Evolutionary conservation across 441 rosid species (phyloP).

Genomic region (Populus hybrid): DNA sequence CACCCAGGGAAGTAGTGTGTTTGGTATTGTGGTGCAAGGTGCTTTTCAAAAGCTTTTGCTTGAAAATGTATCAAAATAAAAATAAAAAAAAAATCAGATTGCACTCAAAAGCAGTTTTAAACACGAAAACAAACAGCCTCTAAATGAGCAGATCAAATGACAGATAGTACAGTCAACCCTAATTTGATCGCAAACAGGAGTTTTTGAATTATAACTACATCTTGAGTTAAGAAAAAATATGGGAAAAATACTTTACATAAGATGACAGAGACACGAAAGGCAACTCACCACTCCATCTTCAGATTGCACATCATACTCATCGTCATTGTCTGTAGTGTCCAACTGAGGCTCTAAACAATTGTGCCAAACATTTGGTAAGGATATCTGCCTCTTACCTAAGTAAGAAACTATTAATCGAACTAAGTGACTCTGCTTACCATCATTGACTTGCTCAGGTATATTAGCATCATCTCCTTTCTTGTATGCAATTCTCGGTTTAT

Average conservation of each 20-base stretch:
- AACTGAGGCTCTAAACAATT: conserved; percentile 39
- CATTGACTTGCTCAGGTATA: conserved; percentile 30
- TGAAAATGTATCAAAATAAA: not conserved
- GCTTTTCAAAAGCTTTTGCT: not conserved
- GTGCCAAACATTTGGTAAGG: not conserved
- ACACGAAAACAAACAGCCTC: not conserved
- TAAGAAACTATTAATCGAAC: conserved; percentile 12
- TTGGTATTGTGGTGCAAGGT: not conserved
- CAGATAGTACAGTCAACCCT: not conserved
- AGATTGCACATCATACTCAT: conserved; percentile 57
- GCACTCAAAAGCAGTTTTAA: not conserved
- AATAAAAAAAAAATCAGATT: too few relatives aligned
- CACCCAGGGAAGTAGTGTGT: not conserved
- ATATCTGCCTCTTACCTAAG: not conserved
- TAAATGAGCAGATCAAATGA: not conserved
- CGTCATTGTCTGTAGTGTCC: conserved; percentile 54
- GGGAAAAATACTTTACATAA: not conserved
- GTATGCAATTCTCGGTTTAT: conserved; percentile 28
- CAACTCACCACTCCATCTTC: conserved; percentile 76
- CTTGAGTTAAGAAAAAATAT: not conserved
- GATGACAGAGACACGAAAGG: not conserved
- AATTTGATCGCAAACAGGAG: not conserved
- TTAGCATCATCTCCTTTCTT: conserved; percentile 36
- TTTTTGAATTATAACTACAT: not conserved
- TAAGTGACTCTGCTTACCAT: conserved; percentile 44